These are phyloP conservation scores for Rhizopogon rudus DNA, from an alignment of 768 basidiomycete genomes.

Conservation along the genomic window DNA sequence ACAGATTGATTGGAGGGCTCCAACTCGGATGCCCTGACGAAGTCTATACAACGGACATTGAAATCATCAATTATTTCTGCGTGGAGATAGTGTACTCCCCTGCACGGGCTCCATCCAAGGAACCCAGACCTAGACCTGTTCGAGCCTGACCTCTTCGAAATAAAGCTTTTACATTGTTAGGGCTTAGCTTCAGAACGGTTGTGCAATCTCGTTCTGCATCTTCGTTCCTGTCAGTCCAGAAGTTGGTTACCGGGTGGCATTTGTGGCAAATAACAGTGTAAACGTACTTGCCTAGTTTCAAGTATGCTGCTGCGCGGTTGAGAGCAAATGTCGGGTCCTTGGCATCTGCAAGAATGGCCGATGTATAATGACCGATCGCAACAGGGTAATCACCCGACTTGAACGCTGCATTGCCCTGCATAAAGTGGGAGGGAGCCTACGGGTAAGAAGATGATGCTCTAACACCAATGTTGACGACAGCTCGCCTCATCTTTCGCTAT, in stretches of 20 bases:
- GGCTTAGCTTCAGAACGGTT: slow-evolving; percentile 49
- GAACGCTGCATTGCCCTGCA: slow-evolving; percentile 84
- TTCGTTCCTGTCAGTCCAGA: slow-evolving; percentile 45
- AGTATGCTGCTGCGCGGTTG: slow-evolving; percentile 88
- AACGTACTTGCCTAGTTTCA: slow-evolving; percentile 93
- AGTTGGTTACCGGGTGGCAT: background rate
- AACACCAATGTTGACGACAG: background rate
- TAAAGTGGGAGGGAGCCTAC: background rate
- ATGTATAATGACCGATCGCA: slow-evolving; percentile 84
- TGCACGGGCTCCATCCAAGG: slow-evolving; percentile 50
- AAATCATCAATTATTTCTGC: background rate
- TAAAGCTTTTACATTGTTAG: slow-evolving; percentile 70
- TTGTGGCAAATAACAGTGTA: background rate
- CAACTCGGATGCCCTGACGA: slow-evolving; percentile 48
- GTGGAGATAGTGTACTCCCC: slow-evolving; percentile 32
- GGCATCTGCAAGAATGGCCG: slow-evolving; percentile 68
- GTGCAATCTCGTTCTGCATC: slow-evolving; percentile 83
- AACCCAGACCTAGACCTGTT: slow-evolving; percentile 47
- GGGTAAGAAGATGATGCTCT: background rate
- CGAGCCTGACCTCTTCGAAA: slow-evolving; percentile 79
- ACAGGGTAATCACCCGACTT: slow-evolving; percentile 71
- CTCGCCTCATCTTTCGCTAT: slow-evolving; percentile 29
- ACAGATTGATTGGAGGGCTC: slow-evolving; percentile 65
- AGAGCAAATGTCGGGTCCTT: slow-evolving; percentile 74
- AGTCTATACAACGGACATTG: slow-evolving; percentile 39